Evolutionary conservation across 495 filamentous ascomycete species (phyloP).

Genomic region (Annulohypoxylon maeteangense): DNA sequence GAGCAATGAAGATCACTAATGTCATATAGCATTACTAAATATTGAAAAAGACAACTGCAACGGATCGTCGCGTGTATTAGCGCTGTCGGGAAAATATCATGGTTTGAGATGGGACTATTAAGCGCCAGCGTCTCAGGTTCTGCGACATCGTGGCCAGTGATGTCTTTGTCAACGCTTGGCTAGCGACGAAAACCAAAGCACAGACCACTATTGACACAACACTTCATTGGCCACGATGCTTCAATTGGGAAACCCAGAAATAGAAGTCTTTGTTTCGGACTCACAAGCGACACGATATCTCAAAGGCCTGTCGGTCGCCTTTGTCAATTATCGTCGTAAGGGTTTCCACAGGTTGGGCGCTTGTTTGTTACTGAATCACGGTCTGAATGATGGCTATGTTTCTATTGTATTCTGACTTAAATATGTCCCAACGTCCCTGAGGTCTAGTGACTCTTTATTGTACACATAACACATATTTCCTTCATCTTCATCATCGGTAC

Average conservation of each 20-base stretch:
- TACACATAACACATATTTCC: constrained; percentile 4
- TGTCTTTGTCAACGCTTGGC: constrained; percentile 10
- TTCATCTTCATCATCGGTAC: constrained; percentile 24
- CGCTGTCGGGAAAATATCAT: constrained; percentile 19
- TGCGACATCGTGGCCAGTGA: constrained; percentile 19
- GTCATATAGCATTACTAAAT: constrained; percentile 7
- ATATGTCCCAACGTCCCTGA: constrained; percentile 21
- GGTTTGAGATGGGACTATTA: constrained; percentile 20
- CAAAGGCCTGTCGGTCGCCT: constrained; percentile 24
- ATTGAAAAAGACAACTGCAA: background rate
- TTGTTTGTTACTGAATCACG: constrained; percentile 35
- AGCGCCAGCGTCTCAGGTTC: constrained; percentile 28
- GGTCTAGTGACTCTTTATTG: background rate
- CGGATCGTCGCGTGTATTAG: constrained; percentile 29
- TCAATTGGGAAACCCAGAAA: constrained; percentile 39
- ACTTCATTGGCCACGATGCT: constrained; percentile 30
- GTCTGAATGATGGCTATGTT: constrained; percentile 15
- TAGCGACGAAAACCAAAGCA: constrained; percentile 21
- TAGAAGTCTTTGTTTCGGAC: constrained; percentile 39
- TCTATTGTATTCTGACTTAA: constrained; percentile 36
- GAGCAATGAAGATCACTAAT: background rate
- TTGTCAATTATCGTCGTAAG: constrained; percentile 24
- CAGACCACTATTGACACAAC: constrained; percentile 10
- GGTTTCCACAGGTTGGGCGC: constrained; percentile 29
- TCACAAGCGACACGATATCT: constrained; percentile 7